phyloP scores from a whole-genome alignment of 352 stramenopile genomes.

The Globisporangium nunn region DNA sequence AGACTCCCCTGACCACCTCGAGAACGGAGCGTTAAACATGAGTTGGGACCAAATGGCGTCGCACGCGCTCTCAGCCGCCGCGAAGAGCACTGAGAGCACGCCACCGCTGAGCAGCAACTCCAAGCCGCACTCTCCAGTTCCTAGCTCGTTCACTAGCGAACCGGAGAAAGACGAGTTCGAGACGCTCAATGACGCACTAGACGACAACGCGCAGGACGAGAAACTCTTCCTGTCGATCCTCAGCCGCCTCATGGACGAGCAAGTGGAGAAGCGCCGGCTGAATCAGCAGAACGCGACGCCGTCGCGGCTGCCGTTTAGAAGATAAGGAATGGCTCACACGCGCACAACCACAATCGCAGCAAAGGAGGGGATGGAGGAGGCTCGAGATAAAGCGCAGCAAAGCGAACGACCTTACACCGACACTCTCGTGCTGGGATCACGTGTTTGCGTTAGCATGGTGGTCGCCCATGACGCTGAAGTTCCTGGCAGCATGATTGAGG shows the following conservation, averaged over 20 bases:
- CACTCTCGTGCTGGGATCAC: background rate
- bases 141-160: conserved; percentile 25
- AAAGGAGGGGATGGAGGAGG: background rate
- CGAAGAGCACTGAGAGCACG: conserved; percentile 11
- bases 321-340: background rate
- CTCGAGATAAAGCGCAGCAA: background rate
- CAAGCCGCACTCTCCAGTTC: conserved; percentile 5
- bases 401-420: background rate
- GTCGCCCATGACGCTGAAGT: conserved; percentile 9
- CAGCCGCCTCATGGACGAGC: conserved; percentile 56
- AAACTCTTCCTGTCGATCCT: conserved; percentile 70
- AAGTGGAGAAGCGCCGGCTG: conserved; percentile 31
- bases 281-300: conserved; percentile 15
- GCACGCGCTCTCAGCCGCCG: conserved; percentile 36
- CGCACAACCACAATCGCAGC: background rate
- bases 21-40: background rate
- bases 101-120: background rate
- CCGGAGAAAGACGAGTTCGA: conserved; percentile 76
- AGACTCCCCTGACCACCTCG: background rate
- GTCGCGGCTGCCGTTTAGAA: background rate
- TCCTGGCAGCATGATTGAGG: conserved; percentile 25
- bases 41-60: conserved; percentile 59
- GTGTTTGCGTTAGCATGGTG: background rate
- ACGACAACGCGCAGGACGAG: conserved; percentile 57
- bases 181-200: conserved; percentile 49